Percentiles rank a stretch among this genome's conserved stretches.
These are phyloP conservation scores for Aspergillus steynii DNA, from an alignment of 495 filamentous ascomycete species.

Conservation along the genomic window DNA sequence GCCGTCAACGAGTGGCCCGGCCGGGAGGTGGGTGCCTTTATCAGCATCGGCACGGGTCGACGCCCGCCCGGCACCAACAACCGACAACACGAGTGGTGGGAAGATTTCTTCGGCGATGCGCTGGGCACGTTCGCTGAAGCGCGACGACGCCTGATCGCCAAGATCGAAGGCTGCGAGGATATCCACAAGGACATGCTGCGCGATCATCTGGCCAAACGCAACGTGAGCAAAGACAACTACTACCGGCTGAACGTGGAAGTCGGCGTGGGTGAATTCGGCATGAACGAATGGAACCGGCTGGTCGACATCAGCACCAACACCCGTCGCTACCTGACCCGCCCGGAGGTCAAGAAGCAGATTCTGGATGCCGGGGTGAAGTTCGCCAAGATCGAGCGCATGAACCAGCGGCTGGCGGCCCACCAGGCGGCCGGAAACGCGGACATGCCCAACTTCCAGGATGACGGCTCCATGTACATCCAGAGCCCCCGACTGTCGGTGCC, in stretches of 20 bases:
- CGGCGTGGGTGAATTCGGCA: conserved; percentile 95
- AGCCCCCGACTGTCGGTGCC: conserved; percentile 31
- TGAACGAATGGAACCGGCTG: conserved; percentile 96
- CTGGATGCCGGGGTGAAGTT: conserved; percentile 76
- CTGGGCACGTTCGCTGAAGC: conserved; percentile 87
- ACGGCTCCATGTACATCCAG: conserved; percentile 13
- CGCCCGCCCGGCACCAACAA: conserved; percentile 70
- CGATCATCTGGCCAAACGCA: conserved; percentile 72
- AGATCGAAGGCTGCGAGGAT: conserved; percentile 93
- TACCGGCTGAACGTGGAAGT: conserved; percentile 97
- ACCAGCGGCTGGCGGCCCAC: conserved; percentile 44
- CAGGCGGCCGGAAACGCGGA: conserved; percentile 33
- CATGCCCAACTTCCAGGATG: conserved; percentile 10
- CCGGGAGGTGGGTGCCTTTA: conserved; percentile 82
- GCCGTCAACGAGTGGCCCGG: conserved; percentile 92
- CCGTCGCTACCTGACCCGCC: conserved; percentile 72
- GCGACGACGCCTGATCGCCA: conserved; percentile 73
- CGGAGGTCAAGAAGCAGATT: conserved; percentile 73
- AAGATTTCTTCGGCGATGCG: conserved; percentile 75
- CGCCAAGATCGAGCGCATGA: conserved; percentile 76
- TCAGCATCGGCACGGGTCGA: conserved; percentile 92
- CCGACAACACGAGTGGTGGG: conserved; percentile 80
- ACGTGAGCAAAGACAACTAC: conserved; percentile 88
- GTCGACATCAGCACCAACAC: conserved; percentile 93
- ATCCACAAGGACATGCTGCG: conserved; percentile 82